A percentile compares a stretch with the other conserved stretches of the same genome.
Evolutionary conservation across 1,139 yeast species (phyloP).

Genomic region (Candida glucosophila): DNA sequence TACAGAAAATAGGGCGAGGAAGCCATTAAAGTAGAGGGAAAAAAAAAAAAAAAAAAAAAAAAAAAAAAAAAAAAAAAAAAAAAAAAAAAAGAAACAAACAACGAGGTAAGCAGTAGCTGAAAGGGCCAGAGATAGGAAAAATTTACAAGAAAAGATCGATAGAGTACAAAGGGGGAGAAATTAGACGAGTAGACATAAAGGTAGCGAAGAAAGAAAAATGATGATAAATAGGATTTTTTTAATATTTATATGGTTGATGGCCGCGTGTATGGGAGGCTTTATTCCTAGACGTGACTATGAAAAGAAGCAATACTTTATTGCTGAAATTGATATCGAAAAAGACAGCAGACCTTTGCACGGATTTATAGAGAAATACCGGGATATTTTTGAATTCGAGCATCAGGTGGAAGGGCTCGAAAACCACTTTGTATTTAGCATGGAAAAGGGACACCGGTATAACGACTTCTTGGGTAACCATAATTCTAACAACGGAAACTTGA

Average conservation of each 20-base stretch:
- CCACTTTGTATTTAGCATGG: constrained; percentile 54
- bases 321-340: constrained; percentile 38
- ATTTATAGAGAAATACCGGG: constrained; percentile 28
- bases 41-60: no score
- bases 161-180: no score
- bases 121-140: no score
- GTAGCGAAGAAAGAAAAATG: constrained; percentile 1
- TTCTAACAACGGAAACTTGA: constrained; percentile 18
- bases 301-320: constrained; percentile 43
- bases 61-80: no score
- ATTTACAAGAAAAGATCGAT: no score
- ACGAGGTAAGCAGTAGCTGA: no score
- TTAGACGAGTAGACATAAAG: no score
- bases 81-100: no score
- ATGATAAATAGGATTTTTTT: neutral
- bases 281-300: constrained; percentile 31
- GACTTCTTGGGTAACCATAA: constrained; percentile 28
- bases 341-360: constrained; percentile 18
- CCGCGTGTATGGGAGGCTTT: constrained; percentile 3
- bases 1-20: no score
- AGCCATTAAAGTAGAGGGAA: no score
- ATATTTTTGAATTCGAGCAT: constrained; percentile 43
- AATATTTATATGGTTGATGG: neutral
- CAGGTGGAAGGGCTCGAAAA: constrained; percentile 48
- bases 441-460: constrained; percentile 27